phyloP scores from a whole-genome alignment of 495 filamentous ascomycete genomes.

The Amniculicola lignicola region DNA sequence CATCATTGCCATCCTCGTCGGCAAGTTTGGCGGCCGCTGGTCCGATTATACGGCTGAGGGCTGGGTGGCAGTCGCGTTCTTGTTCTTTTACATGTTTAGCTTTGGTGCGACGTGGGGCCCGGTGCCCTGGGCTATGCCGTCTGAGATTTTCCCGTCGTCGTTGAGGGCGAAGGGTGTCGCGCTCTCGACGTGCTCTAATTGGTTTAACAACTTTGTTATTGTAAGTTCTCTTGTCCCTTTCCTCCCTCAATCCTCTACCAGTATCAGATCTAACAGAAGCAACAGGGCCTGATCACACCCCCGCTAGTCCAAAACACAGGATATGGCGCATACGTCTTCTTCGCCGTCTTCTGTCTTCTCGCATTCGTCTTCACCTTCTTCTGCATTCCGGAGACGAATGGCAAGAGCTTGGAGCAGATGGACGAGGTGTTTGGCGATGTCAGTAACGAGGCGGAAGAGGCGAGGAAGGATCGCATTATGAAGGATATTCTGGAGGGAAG shows the following conservation, averaged over 20 bases:
- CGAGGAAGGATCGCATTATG: conserved; percentile 31
- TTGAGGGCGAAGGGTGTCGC: conserved; percentile 47
- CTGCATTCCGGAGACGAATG: conserved; percentile 46
- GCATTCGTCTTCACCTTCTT: conserved; percentile 53
- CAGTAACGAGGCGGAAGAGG: conserved; percentile 26
- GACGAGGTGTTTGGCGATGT: conserved; percentile 38
- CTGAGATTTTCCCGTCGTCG: conserved; percentile 32
- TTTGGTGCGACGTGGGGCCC: conserved; percentile 32
- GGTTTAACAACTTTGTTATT: conserved; percentile 59
- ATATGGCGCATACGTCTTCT: conserved; percentile 56
- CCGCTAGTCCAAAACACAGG: conserved; percentile 54
- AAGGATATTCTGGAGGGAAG: conserved; percentile 17
- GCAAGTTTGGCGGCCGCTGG: conserved; percentile 34
- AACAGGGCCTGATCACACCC: conserved; percentile 52
- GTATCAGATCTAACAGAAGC: no score
- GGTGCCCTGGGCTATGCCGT: conserved; percentile 33
- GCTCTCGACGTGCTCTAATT: conserved; percentile 49
- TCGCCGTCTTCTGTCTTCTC: conserved; percentile 57
- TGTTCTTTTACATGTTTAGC: conserved; percentile 35
- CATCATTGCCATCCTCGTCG: conserved; percentile 40
- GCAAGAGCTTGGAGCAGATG: conserved; percentile 40
- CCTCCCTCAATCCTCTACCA: conserved; percentile 1
- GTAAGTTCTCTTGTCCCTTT: conserved; percentile 10
- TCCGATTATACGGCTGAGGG: conserved; percentile 31
- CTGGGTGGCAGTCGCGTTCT: conserved; percentile 37